phyloP scores from a whole-genome alignment of 1,284 basidiomycete species.

The Quambalaria eucalypti region DNA sequence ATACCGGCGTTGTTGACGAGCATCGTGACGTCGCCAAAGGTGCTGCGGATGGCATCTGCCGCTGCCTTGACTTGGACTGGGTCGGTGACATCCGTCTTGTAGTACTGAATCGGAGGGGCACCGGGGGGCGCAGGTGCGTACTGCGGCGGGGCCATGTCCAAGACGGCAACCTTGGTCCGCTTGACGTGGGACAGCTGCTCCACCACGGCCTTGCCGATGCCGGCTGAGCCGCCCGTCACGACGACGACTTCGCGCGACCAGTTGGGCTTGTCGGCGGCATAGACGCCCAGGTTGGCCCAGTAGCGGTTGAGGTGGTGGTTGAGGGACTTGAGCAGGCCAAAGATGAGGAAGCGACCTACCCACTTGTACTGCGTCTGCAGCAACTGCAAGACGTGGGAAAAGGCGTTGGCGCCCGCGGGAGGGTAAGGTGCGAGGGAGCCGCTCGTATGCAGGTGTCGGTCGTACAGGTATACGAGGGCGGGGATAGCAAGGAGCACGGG shows the following conservation, averaged over 20 bases:
- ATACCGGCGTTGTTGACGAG: conserved; percentile 43
- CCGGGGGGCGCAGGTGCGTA: conserved; percentile 35
- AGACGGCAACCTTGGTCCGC: conserved; percentile 36
- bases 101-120: conserved; percentile 39
- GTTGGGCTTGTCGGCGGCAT: conserved; percentile 24
- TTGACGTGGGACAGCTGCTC: conserved; percentile 31
- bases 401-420: conserved; percentile 1
- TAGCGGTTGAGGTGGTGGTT: conserved; percentile 30
- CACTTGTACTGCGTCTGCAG: conserved; percentile 30
- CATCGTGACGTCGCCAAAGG: conserved; percentile 22
- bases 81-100: conserved; percentile 41
- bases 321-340: conserved; percentile 25
- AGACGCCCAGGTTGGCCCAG: conserved; percentile 30
- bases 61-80: conserved; percentile 27
- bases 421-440: neutral
- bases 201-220: conserved; percentile 42
- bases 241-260: conserved; percentile 40
- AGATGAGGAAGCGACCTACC: conserved; percentile 22
- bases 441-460: conserved; percentile 10
- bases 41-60: conserved; percentile 23
- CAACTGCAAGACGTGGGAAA: conserved; percentile 13
- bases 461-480: conserved; percentile 20
- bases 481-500: conserved; percentile 34
- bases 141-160: conserved; percentile 38
- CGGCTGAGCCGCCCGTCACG: conserved; percentile 42